Evolutionary conservation across 1,284 basidiomycete genomes (phyloP).

Genomic region (Microbotryum silenes-acaulis): DNA sequence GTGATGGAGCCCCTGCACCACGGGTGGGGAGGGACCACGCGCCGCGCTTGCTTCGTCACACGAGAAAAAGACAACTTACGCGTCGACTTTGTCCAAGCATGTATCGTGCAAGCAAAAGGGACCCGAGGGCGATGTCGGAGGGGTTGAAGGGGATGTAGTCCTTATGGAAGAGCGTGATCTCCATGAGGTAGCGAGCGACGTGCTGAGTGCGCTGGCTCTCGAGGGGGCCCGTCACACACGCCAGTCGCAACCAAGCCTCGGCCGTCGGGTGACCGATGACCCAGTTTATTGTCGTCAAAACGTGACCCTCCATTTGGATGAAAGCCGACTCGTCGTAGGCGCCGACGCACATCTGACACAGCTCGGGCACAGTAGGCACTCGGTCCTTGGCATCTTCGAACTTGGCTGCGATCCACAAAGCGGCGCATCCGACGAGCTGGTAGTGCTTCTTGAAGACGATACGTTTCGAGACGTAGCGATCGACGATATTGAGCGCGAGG

Average conservation of each 20-base stretch:
- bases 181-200: slow-evolving; percentile 95
- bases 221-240: slow-evolving; percentile 43
- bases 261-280: slow-evolving; percentile 93
- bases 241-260: slow-evolving; percentile 83
- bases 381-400: slow-evolving; percentile 99
- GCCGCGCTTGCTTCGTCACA: background rate
- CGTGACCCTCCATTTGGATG: slow-evolving; percentile 65
- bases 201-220: slow-evolving; percentile 87
- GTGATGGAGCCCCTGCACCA: background rate
- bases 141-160: slow-evolving; percentile 83
- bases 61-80: slow-evolving; percentile 49
- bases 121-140: slow-evolving; percentile 77
- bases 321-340: slow-evolving; percentile 38
- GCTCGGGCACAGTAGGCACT: slow-evolving; percentile 87
- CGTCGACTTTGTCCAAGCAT: slow-evolving; percentile 37
- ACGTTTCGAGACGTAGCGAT: slow-evolving; percentile 96
- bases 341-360: slow-evolving; percentile 67
- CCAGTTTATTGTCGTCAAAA: slow-evolving; percentile 94
- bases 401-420: slow-evolving; percentile 97
- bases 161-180: slow-evolving; percentile 92
- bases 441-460: slow-evolving; percentile 99
- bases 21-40: background rate
- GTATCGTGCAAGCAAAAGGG: slow-evolving; percentile 79
- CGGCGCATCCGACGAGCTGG: slow-evolving; percentile 95
- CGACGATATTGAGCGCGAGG: slow-evolving; percentile 96